A percentile compares a stretch with the other conserved stretches of the same genome.
Evolutionary conservation across 805 yeast species (phyloP).

Genomic region (Vanderwaltozyma polyspora): DNA sequence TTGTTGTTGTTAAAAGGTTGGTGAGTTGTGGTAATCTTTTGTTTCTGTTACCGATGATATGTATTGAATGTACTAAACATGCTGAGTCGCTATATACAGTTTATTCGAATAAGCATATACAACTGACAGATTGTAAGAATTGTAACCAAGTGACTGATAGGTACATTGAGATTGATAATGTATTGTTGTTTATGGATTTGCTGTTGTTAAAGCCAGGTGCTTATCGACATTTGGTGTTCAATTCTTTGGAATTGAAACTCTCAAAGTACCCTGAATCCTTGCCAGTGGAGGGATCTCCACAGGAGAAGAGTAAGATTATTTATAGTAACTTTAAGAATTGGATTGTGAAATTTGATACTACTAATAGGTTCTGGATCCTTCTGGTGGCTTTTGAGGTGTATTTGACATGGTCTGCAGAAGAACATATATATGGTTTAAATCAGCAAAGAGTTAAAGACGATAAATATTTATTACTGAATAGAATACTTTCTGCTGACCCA

Average conservation of each 20-base stretch:
- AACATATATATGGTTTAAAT: conserved; percentile 19
- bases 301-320: conserved; percentile 2
- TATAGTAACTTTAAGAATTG: conserved; percentile 9
- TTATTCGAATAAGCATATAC: conserved; percentile 69
- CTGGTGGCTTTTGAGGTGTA: conserved; percentile 78
- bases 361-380: conserved; percentile 46
- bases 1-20: too few species aligned
- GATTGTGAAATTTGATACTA: conserved; percentile 12
- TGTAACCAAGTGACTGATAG: conserved; percentile 77
- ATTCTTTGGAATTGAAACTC: conserved; percentile 32
- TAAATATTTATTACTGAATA: conserved; percentile 17
- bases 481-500: conserved; percentile 27
- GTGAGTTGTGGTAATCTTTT: too few species aligned
- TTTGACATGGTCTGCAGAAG: conserved; percentile 84
- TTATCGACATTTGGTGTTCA: conserved; percentile 76
- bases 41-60: too few species aligned
- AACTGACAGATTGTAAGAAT: conserved; percentile 59
- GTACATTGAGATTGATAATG: conserved; percentile 83
- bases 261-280: conserved; percentile 9
- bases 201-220: conserved; percentile 80
- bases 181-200: conserved; percentile 72
- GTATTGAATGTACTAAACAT: conserved; percentile 74
- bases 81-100: conserved; percentile 55
- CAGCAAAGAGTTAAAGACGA: background rate
- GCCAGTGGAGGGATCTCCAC: conserved; percentile 1